A percentile compares a stretch with the other conserved stretches of the same genome.
Evolutionary conservation across 495 filamentous ascomycete species (phyloP).

Genomic region (Lophiostoma macrostomum): DNA sequence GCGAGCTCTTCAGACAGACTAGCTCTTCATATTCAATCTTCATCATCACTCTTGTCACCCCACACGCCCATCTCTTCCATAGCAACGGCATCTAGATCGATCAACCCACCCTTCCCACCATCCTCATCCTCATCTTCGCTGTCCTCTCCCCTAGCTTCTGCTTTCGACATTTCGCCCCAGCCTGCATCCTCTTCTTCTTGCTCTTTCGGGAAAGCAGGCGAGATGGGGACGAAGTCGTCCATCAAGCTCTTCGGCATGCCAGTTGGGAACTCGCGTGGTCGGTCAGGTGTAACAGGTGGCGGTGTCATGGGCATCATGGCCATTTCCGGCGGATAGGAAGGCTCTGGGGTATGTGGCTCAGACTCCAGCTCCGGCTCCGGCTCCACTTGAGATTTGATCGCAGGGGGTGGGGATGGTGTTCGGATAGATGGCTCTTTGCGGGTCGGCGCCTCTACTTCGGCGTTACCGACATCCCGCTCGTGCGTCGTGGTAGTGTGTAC

Average conservation of each 20-base stretch:
- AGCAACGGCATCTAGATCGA: conserved; percentile 27
- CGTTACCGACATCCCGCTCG: too few relatives aligned
- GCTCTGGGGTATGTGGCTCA: too few relatives aligned
- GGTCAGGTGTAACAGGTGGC: background rate
- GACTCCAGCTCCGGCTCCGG: too few relatives aligned
- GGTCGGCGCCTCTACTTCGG: too few relatives aligned
- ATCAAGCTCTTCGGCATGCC: conserved; percentile 22
- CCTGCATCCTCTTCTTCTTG: conserved; percentile 24
- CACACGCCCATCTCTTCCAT: conserved; percentile 30
- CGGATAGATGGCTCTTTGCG: too few relatives aligned
- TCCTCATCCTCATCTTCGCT: background rate
- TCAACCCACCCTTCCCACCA: conserved; percentile 6
- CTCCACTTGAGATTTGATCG: too few relatives aligned
- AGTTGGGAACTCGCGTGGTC: background rate
- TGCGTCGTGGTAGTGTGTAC: background rate
- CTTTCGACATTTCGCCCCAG: conserved; percentile 24
- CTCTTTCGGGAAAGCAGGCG: conserved; percentile 3
- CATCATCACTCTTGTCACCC: conserved; percentile 19
- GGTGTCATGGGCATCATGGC: conserved; percentile 21
- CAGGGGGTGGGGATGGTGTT: too few relatives aligned
- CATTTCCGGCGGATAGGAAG: conserved; percentile 24
- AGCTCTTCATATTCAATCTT: too few relatives aligned
- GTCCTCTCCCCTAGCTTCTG: conserved; percentile 14
- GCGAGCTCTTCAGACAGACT: too few relatives aligned
- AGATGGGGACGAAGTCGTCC: conserved; percentile 27